Base-by-base conservation (phyloP, 495 filamentous ascomycete genomes). In the Podospora didyma region DNA sequence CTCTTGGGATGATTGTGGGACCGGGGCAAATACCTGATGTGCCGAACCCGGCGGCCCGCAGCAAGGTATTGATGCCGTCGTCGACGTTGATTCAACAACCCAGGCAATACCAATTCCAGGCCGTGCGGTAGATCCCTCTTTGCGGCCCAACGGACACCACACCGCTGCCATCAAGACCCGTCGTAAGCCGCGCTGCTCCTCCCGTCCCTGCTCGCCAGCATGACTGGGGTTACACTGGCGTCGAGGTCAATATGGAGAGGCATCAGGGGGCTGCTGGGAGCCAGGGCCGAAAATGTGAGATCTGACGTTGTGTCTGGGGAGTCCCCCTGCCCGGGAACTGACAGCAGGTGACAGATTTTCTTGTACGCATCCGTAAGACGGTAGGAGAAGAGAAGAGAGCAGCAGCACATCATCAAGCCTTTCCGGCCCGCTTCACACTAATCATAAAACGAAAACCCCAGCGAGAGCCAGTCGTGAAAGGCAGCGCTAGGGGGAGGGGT, bases 301-400 rank as follows among this genome's bases (percentile, higher is more conserved):
- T 62, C 61, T 67, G 66, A 69, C 64, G 47, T 42, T 62, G 46
- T 47, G 49, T 41, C 44, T n/a, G n/a, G n/a, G n/a, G n/a, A n/a
- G n/a, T n/a, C n/a, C n/a, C n/a, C 48, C 12, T 31, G 22, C 4
- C 26, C 26, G 26, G 26, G 26, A 31, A 31, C 26, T 4, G 4
- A 31, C 26, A 31, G 49, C 34, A 49, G 23, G 57, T 46, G 59
- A 55, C 23, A 14, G 53, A 45, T 28, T 37, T 56, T 52, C 49
- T 63, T 57, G 62, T 63, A 51, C 49, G 51, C 57, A 51, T 44
- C 49, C 14, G 9, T 10, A 49, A 12, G 26, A 49, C 14, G 17
- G 20, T 12, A 23, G 45, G 35, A n/a, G 23, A 20, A 19, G 26
- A 4, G 47, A 46, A 35, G 26, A 20, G 16, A 19, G 37, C 26